These are phyloP conservation scores for Daucus carota DNA, from an alignment of 129 eudicot genomes.

Conservation along the genomic window DH1_v3.0 NC_030381.2:37934001-37934500, in stretches of 20 bases:
- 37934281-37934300: background rate
- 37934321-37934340: too few relatives aligned
- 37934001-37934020: too few relatives aligned
- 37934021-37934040: too few relatives aligned
- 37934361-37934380: background rate
- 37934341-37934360: too few relatives aligned
- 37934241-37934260: background rate
- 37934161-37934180: background rate
- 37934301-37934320: too few relatives aligned
- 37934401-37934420: background rate
- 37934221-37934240: background rate
- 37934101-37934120: background rate
- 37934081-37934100: too few relatives aligned
- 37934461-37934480: background rate
- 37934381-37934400: background rate
- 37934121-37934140: background rate
- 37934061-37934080: too few relatives aligned
- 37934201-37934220: background rate
- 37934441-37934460: background rate
- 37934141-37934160: too few relatives aligned
- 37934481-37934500: too few relatives aligned
- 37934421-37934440: background rate
- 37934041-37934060: too few relatives aligned
- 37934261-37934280: background rate
- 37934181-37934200: background rate